Evolutionary conservation across 2,329 filamentous ascomycete genomes (phyloP).

Genomic region (Aspergillus ochraceus): DNA sequence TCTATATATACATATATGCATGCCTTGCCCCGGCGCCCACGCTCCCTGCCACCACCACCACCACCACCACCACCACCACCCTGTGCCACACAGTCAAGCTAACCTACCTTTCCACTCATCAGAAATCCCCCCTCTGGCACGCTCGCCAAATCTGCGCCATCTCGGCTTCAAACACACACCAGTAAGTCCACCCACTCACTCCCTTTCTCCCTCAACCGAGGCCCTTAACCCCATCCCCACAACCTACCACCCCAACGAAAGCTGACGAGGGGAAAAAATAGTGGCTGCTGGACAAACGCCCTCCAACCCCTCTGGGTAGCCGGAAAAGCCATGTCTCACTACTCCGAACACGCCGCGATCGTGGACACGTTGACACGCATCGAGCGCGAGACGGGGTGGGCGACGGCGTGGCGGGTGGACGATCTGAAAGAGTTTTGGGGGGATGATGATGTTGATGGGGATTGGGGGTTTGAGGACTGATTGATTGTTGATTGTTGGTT

Average conservation of each 20-base stretch:
- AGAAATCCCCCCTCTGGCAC: slow-evolving; percentile 49
- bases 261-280: background rate
- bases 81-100: background rate
- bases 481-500: no score
- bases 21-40: no score
- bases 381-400: slow-evolving; percentile 55
- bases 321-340: slow-evolving; percentile 48
- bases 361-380: slow-evolving; percentile 50
- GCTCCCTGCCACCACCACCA: background rate
- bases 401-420: slow-evolving; percentile 54
- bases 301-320: slow-evolving; percentile 52
- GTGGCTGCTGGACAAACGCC: slow-evolving; percentile 47
- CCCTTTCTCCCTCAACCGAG: background rate
- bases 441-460: slow-evolving; percentile 26
- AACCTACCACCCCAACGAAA: background rate
- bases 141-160: slow-evolving; percentile 50
- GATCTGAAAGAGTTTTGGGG: slow-evolving; percentile 56
- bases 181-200: slow-evolving; percentile 22
- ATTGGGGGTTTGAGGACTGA: no score
- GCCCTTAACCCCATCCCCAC: background rate
- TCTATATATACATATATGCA: background rate
- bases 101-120: slow-evolving; percentile 1
- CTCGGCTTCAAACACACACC: slow-evolving; percentile 45
- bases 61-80: background rate
- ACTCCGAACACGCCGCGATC: slow-evolving; percentile 47